Evolutionary conservation across 306 rosid genomes (phyloP), one percentile per base, ranked within the genome.

Genomic region (Rosa rugosa): DNA sequence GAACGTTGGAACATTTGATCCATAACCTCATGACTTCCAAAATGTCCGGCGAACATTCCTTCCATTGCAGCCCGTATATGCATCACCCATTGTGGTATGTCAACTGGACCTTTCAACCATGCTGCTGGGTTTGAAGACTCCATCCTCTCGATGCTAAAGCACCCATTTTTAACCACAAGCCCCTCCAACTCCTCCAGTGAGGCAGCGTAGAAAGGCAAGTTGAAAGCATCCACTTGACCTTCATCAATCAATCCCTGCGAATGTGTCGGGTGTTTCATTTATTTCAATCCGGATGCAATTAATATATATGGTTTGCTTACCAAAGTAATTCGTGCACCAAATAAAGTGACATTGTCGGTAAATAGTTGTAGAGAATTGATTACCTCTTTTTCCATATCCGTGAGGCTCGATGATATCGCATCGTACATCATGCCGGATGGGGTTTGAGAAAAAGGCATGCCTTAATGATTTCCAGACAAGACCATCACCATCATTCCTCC

Each of bases 21-120:
- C 0, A 84, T 75, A 45, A 77, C 47, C 46, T 75, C 62, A 56
- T 56, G 63, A 12, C 12, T 17, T 14, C 84, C 86, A 36, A 90
- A 88, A 6, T 86, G 90, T 25, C 34, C n/a, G 20, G 49, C 69
- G 84, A 90, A 86, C 40, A 51, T 73, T 9, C 78, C 83, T 56
- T 88, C 92, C 86, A 78, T 75, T 11, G 84, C 87, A 76, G 92
- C 94, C 75, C 94, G 80, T 0, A 81, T 41, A 71, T 88, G 90
- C 69, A 17, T 47, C 8, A 82, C 27, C 80, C 77, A 84, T 17
- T 45, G 63, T 10, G 34, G 49, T 6, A 53, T 64, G 66, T 83
- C 77, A 27, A 77, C 11, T 20, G 79, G 40, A 12, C 81, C 79
- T 80, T 80, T 40, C 44, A 90, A 18, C 90, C 87, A 86, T 25